Conservation (phyloP, 2,329 filamentous ascomycete genomes). For the Stromatinia cepivora region DNA sequence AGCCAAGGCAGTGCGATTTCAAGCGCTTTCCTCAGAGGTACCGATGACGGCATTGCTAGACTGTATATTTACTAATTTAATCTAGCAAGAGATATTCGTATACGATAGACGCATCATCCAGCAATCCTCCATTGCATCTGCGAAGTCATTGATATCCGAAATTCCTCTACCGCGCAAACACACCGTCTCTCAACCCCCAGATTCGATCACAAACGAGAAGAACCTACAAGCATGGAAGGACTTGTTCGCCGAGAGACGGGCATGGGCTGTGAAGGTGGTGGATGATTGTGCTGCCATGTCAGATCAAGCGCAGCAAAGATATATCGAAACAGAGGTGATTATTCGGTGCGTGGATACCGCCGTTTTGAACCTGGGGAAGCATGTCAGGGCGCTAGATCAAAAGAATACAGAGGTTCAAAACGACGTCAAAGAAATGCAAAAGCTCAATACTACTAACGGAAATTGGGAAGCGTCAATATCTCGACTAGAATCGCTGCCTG, state of each 20-base stretch:
- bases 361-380: constrained; percentile 77
- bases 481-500: constrained; percentile 62
- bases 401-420: constrained; percentile 70
- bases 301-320: constrained; percentile 61
- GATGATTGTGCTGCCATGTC: constrained; percentile 69
- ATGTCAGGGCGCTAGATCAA: constrained; percentile 69
- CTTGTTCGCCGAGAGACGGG: constrained; percentile 75
- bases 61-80: constrained; percentile 28
- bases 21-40: constrained; percentile 79
- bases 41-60: constrained; percentile 31
- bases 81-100: constrained; percentile 82
- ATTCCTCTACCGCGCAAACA: constrained; percentile 54
- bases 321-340: constrained; percentile 73
- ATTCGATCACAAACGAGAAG: constrained; percentile 76
- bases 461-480: constrained; percentile 69
- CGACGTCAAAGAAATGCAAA: constrained; percentile 67
- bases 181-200: constrained; percentile 69
- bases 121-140: constrained; percentile 50
- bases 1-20: constrained; percentile 53
- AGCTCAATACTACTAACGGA: constrained; percentile 65
- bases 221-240: constrained; percentile 85
- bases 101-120: constrained; percentile 81
- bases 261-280: constrained; percentile 74
- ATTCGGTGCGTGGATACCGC: constrained; percentile 80
- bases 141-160: constrained; percentile 50